phyloP scores from a whole-genome alignment of 2,329 filamentous ascomycete species.

The Aureobasidium zeae region DNA sequence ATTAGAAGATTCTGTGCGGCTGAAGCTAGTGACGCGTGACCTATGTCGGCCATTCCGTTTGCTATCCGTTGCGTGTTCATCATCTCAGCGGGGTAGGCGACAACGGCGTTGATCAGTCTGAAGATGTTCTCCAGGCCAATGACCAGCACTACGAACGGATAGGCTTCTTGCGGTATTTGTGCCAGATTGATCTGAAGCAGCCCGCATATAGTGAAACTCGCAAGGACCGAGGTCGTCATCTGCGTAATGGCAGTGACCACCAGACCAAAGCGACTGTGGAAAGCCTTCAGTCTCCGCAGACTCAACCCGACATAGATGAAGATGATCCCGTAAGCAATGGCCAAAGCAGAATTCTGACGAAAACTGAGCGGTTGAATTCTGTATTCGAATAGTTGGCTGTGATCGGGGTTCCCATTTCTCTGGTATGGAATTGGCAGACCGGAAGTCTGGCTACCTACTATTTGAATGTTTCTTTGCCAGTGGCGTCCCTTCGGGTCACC shows the following conservation, averaged over 20 bases:
- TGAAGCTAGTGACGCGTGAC: slow-evolving; percentile 58
- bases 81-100: slow-evolving; percentile 60
- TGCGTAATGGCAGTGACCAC: slow-evolving; percentile 62
- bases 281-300: slow-evolving; percentile 59
- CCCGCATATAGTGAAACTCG: slow-evolving; percentile 71
- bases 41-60: slow-evolving; percentile 63
- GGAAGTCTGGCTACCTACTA: slow-evolving; percentile 11
- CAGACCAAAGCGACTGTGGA: slow-evolving; percentile 66
- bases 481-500: slow-evolving; percentile 54
- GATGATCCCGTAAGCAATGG: slow-evolving; percentile 55
- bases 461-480: slow-evolving; percentile 53
- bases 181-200: slow-evolving; percentile 67
- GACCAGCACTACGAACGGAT: slow-evolving; percentile 66
- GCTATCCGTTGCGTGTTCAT: slow-evolving; percentile 61
- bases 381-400: slow-evolving; percentile 64
- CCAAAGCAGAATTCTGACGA: slow-evolving; percentile 55
- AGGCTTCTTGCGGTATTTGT: slow-evolving; percentile 62
- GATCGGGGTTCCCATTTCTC: slow-evolving; percentile 6
- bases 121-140: slow-evolving; percentile 75
- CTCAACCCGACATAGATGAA: slow-evolving; percentile 57
- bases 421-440: slow-evolving; percentile 11
- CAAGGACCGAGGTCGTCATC: slow-evolving; percentile 58
- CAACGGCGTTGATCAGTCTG: slow-evolving; percentile 66
- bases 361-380: slow-evolving; percentile 65
- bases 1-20: slow-evolving; percentile 61